phyloP scores from a whole-genome alignment of 2,329 filamentous ascomycete genomes.

The Colletotrichum siamense region DNA sequence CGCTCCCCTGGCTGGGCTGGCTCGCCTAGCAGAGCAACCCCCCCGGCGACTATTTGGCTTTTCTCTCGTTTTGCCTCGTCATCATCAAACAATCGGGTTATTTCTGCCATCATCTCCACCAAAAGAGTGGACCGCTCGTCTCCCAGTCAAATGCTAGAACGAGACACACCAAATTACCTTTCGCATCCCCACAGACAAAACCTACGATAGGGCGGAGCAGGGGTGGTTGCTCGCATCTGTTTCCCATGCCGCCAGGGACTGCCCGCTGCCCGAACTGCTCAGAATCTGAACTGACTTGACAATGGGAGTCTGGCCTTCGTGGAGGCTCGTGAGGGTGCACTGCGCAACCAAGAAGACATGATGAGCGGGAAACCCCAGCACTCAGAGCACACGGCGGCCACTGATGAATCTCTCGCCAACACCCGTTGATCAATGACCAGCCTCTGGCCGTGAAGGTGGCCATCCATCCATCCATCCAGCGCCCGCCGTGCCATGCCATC shows the following conservation, averaged over 20 bases:
- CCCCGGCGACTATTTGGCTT: constrained; percentile 15
- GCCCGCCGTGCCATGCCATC: not conserved
- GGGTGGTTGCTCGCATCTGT: constrained; percentile 13
- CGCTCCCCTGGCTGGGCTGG: not conserved
- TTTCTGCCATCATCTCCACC: constrained; percentile 20
- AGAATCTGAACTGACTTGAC: not conserved
- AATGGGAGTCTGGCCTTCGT: not conserved
- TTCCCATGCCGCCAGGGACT: constrained; percentile 5
- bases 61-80: constrained; percentile 20
- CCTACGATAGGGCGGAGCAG: constrained; percentile 19
- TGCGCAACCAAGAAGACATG: not conserved
- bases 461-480: not conserved
- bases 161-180: constrained; percentile 18
- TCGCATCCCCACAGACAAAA: constrained; percentile 19
- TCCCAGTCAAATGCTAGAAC: constrained; percentile 5
- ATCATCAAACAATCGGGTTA: constrained; percentile 24
- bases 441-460: not conserved
- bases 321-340: not conserved
- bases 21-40: not conserved
- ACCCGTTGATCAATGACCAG: not conserved
- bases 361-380: not conserved
- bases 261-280: not conserved
- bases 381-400: not conserved
- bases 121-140: not conserved
- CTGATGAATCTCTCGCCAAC: not conserved